A percentile compares a stretch with the other conserved stretches of the same genome.
phyloP scores from a whole-genome alignment of 345 rosid species.

The Citrus inodora region DNA sequence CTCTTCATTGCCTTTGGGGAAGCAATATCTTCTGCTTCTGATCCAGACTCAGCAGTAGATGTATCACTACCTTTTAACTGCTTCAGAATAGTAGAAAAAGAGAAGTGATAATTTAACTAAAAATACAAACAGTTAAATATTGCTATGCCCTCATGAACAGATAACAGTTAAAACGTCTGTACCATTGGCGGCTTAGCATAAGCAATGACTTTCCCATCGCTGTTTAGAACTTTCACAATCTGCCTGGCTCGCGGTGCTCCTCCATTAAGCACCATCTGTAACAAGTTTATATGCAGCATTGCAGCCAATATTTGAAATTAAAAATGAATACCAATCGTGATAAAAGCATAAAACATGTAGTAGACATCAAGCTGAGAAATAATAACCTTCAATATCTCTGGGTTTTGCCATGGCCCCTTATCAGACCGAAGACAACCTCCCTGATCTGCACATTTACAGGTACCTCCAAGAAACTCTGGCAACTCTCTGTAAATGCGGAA shows the following conservation, averaged over 20 bases:
- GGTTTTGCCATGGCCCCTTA: conserved; percentile 98
- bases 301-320: neutral
- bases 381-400: conserved; percentile 66
- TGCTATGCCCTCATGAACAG: neutral
- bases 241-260: conserved; percentile 75
- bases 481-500: conserved; percentile 59
- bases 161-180: conserved; percentile 10
- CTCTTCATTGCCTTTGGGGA: conserved; percentile 89
- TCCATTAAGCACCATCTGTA: conserved; percentile 84
- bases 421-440: conserved; percentile 98
- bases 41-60: conserved; percentile 98
- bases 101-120: neutral
- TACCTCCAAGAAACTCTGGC: conserved; percentile 92
- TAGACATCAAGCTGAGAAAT: conserved; percentile 1
- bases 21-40: conserved; percentile 89
- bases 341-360: neutral
- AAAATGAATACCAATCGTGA: neutral
- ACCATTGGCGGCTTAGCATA: conserved; percentile 97
- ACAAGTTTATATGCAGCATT: conserved; percentile 12
- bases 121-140: neutral
- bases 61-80: conserved; percentile 95
- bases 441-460: conserved; percentile 74
- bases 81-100: conserved; percentile 17
- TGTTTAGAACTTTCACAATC: conserved; percentile 83
- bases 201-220: conserved; percentile 89